Evolutionary conservation across 306 rosid species (phyloP).

Genomic region (Cyamopsis tetragonoloba): DNA sequence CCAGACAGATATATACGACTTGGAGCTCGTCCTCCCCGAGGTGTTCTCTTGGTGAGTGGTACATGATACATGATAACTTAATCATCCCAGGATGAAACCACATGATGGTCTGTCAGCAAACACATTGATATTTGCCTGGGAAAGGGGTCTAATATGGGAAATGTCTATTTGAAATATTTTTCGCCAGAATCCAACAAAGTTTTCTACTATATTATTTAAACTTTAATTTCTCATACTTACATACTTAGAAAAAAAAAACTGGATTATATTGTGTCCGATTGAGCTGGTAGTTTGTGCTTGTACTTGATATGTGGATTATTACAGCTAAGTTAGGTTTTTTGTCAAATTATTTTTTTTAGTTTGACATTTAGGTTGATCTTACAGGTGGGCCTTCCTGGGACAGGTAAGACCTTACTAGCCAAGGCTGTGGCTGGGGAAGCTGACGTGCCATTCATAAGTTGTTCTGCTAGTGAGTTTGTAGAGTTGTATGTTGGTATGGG

Average conservation of each 20-base stretch:
- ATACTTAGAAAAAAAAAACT: not conserved
- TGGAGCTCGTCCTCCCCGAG: constrained; percentile 99
- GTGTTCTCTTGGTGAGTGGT: constrained; percentile 92
- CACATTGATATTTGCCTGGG: not conserved
- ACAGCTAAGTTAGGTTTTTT: constrained; percentile 2
- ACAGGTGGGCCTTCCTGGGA: constrained; percentile 99
- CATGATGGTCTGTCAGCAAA: not conserved
- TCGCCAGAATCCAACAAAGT: not conserved
- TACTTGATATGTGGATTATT: constrained; percentile 9
- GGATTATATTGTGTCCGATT: constrained; percentile 8
- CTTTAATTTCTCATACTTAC: constrained; percentile 6
- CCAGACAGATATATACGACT: constrained; percentile 84
- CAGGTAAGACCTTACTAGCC: constrained; percentile 98
- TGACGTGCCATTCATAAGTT: constrained; percentile 94
- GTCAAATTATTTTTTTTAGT: not conserved
- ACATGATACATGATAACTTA: not conserved
- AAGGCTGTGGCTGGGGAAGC: constrained; percentile 99
- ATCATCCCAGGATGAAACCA: not conserved
- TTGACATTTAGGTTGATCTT: constrained; percentile 28
- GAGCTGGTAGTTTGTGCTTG: not conserved
- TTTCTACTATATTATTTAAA: constrained; percentile 1
- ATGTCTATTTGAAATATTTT: constrained; percentile 14
- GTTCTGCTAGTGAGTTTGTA: constrained; percentile 99
- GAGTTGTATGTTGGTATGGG: constrained; percentile 99
- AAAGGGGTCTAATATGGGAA: constrained; percentile 24